phyloP scores from a whole-genome alignment of 768 basidiomycete species.

The Kwoniella botswanensis region DNA sequence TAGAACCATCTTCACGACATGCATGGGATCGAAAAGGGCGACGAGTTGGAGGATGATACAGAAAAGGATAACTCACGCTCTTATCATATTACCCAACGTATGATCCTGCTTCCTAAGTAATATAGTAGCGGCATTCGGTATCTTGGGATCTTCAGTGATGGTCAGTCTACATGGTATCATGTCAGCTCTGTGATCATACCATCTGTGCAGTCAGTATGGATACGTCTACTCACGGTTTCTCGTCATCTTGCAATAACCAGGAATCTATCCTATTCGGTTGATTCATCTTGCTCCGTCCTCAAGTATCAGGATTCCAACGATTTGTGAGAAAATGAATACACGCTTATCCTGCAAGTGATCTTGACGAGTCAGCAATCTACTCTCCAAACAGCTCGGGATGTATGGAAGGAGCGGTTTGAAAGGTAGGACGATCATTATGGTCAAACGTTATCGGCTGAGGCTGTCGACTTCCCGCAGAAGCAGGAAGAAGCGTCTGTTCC shows the following conservation, averaged over 20 bases:
- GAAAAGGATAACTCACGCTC: constrained; percentile 64
- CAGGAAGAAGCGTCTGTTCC: constrained; percentile 53
- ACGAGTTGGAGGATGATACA: neutral
- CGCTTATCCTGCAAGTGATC: neutral
- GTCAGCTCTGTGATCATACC: neutral
- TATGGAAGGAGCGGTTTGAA: neutral
- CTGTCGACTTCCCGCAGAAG: constrained; percentile 27
- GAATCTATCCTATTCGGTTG: constrained; percentile 91
- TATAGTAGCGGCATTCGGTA: constrained; percentile 94
- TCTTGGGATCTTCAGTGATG: constrained; percentile 92
- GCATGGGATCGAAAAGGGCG: no score
- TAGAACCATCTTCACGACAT: no score
- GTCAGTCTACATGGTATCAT: constrained; percentile 70
- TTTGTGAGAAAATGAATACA: neutral
- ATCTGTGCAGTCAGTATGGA: no score
- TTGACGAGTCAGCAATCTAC: neutral
- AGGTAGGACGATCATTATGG: constrained; percentile 23
- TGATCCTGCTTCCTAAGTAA: constrained; percentile 96
- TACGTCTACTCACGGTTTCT: constrained; percentile 76
- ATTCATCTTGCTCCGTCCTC: constrained; percentile 66
- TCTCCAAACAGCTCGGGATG: neutral
- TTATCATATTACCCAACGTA: constrained; percentile 94
- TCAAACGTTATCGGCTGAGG: constrained; percentile 37
- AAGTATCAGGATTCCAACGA: neutral
- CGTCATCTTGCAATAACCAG: constrained; percentile 89